Conservation (phyloP, 225 moss, liverwort and hornwort species). For the Pseudisothecium myosuroides region DNA sequence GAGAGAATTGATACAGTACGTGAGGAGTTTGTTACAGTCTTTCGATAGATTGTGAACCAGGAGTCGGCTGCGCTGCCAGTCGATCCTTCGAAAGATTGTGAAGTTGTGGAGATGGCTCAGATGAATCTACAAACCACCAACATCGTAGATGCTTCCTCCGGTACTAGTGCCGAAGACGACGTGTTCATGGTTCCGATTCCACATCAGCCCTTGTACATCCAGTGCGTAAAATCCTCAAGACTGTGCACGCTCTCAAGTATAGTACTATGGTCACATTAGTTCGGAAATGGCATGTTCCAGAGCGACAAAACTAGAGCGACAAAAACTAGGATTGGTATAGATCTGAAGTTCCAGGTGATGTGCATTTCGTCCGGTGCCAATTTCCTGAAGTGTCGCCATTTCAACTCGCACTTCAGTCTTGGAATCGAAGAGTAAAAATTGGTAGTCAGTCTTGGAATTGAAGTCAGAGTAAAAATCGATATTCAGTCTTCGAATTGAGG, state of each 20-base stretch:
- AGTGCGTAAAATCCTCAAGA: neutral
- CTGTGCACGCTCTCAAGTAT: no score
- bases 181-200: neutral
- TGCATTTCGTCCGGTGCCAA: neutral
- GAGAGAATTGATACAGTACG: neutral
- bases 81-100: neutral
- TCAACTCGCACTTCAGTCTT: neutral
- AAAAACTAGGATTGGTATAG: neutral
- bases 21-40: neutral
- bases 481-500: neutral
- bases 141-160: neutral
- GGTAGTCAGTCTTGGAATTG: neutral
- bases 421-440: neutral
- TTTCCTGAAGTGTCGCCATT: neutral
- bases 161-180: neutral
- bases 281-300: neutral
- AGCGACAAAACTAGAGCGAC: neutral
- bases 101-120: neutral
- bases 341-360: neutral
- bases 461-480: no score
- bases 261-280: neutral
- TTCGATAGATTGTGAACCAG: neutral
- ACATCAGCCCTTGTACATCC: neutral
- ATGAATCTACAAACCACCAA: neutral
- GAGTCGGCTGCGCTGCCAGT: neutral